A percentile compares a stretch with the other conserved stretches of the same genome.
phyloP scores from a whole-genome alignment of 2,329 filamentous ascomycete species.

The Nannizziopsis barbatae region DNA sequence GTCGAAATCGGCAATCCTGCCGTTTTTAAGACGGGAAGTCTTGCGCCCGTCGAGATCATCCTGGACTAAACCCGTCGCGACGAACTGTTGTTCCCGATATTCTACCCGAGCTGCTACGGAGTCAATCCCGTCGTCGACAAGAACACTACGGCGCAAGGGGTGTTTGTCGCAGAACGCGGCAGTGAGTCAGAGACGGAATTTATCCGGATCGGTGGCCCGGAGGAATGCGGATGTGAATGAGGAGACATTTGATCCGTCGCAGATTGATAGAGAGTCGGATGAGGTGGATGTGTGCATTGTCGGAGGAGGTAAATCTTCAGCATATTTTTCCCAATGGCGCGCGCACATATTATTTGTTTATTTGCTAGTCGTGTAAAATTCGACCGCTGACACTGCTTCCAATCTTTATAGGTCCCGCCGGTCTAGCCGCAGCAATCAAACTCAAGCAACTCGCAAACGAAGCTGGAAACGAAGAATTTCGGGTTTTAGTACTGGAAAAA shows the following conservation, averaged over 20 bases:
- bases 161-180: neutral
- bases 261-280: constrained; percentile 77
- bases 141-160: neutral
- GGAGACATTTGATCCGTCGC: constrained; percentile 49
- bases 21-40: constrained; percentile 34
- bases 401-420: constrained; percentile 57
- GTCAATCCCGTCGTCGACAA: constrained; percentile 5
- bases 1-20: constrained; percentile 31
- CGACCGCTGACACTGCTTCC: neutral
- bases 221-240: constrained; percentile 39
- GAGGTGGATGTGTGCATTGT: constrained; percentile 95
- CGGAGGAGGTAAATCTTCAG: constrained; percentile 53
- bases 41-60: constrained; percentile 24
- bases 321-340: too few relatives aligned
- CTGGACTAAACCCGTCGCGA: constrained; percentile 19
- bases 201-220: constrained; percentile 36
- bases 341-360: constrained; percentile 22
- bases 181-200: constrained; percentile 29
- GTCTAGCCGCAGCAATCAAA: constrained; percentile 82
- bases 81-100: constrained; percentile 13
- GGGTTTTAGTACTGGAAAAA: constrained; percentile 87
- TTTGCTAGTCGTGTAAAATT: neutral
- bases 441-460: constrained; percentile 92
- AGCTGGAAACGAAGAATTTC: constrained; percentile 89
- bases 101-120: constrained; percentile 15